Evolutionary conservation across 257 asterid species (phyloP).

Genomic region (Hygrophila difformis): DNA sequence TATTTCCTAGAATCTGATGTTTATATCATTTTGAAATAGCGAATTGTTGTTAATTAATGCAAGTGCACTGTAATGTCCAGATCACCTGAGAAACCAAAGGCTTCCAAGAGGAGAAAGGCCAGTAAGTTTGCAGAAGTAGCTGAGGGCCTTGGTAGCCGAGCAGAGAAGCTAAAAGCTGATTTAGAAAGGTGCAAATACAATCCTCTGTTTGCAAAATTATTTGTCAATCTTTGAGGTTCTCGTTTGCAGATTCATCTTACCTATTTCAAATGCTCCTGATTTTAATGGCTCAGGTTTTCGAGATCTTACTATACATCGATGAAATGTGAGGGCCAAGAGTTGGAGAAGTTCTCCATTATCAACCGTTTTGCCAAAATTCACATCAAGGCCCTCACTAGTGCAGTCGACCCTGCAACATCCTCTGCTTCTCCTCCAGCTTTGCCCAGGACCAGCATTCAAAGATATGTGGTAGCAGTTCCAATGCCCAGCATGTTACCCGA

Average conservation of each 20-base stretch:
- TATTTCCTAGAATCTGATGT: constrained; percentile 10
- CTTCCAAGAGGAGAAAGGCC: constrained; percentile 21
- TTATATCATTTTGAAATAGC: neutral
- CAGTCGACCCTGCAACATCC: constrained; percentile 28
- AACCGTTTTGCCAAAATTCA: constrained; percentile 60
- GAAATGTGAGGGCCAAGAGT: constrained; percentile 43
- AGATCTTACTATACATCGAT: constrained; percentile 11
- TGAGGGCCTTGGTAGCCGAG: constrained; percentile 29
- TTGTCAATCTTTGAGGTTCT: too few relatives aligned
- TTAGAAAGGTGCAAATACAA: constrained; percentile 51
- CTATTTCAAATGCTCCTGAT: neutral
- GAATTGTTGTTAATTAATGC: constrained; percentile 1
- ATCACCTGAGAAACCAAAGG: constrained; percentile 23
- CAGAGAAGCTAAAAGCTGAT: constrained; percentile 34
- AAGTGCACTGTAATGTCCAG: constrained; percentile 17
- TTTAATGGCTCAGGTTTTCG: neutral
- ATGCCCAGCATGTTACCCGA: constrained; percentile 46
- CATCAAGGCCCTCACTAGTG: constrained; percentile 24
- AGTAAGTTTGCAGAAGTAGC: constrained; percentile 27
- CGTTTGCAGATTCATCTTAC: neutral
- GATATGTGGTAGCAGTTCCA: constrained; percentile 44
- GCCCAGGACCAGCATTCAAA: constrained; percentile 25
- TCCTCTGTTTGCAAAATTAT: too few relatives aligned
- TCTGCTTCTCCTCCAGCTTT: constrained; percentile 16
- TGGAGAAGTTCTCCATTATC: constrained; percentile 49